These are phyloP conservation scores for Yamadazyma olivae DNA, from an alignment of 805 yeast species.

Conservation along the genomic window DNA sequence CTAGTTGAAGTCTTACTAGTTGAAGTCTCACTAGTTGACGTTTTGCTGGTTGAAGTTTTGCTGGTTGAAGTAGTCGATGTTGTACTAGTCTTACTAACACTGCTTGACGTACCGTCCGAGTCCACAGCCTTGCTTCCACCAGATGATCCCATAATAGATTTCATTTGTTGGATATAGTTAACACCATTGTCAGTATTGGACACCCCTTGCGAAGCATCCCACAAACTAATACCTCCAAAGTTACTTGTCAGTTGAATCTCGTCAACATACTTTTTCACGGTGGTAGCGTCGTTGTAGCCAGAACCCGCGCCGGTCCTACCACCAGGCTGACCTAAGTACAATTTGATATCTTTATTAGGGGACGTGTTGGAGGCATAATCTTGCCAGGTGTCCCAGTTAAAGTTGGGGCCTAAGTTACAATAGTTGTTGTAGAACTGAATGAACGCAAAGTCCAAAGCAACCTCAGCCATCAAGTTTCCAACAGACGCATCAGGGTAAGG, in stretches of 20 bases:
- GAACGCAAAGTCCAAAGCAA: conserved; percentile 32
- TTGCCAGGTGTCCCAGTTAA: conserved; percentile 37
- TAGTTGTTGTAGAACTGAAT: conserved; percentile 40
- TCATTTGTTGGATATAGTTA: conserved; percentile 34
- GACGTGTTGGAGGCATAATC: conserved; percentile 25
- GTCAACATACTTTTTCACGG: conserved; percentile 17
- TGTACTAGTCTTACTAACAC: conserved; percentile 2
- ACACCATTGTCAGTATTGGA: conserved; percentile 20
- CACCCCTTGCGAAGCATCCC: conserved; percentile 73
- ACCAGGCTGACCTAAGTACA: conserved; percentile 37
- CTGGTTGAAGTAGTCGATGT: conserved; percentile 3
- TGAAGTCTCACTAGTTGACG: background rate
- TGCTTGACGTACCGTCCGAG: conserved; percentile 3
- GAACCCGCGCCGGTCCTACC: conserved; percentile 27
- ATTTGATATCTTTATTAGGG: conserved; percentile 29
- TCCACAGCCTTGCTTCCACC: conserved; percentile 1
- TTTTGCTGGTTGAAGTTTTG: background rate
- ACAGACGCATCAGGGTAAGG: conserved; percentile 37
- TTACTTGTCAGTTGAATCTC: conserved; percentile 16
- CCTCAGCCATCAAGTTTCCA: conserved; percentile 23
- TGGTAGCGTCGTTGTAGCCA: conserved; percentile 25
- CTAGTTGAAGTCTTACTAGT: background rate
- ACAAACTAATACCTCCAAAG: conserved; percentile 74
- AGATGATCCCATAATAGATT: conserved; percentile 28
- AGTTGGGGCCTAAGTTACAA: conserved; percentile 23